phyloP scores from a whole-genome alignment of 139 green algal species.

The Tetraselmis striata region DNA sequence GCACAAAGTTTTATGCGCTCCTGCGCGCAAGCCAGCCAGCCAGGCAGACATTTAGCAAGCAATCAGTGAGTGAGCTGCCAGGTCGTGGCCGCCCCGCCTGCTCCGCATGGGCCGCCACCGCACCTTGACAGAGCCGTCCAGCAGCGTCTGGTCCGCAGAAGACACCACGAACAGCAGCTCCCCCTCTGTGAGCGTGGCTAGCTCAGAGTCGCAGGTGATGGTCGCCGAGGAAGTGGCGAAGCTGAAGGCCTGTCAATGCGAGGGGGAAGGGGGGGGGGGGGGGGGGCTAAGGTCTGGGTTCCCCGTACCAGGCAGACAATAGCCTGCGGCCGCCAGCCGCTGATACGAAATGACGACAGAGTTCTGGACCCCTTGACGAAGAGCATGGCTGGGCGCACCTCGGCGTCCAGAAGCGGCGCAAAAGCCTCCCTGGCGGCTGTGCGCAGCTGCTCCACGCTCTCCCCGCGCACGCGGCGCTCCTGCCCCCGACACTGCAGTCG shows the following conservation, averaged over 20 bases:
- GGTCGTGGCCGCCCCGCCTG: too few species aligned
- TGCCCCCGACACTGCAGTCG: not conserved
- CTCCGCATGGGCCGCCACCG: too few species aligned
- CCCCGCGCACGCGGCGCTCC: not conserved
- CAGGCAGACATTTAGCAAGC: too few species aligned
- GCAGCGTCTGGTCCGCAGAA: not conserved
- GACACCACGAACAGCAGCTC: not conserved
- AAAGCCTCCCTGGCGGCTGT: not conserved
- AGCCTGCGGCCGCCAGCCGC: too few species aligned
- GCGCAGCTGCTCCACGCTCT: not conserved
- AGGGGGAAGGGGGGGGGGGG: not conserved
- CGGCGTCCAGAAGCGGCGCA: not conserved
- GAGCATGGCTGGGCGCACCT: not conserved
- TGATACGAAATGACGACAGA: too few species aligned
- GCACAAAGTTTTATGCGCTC: conserved; percentile 67
- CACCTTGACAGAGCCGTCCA: not conserved
- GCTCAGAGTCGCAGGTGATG: not conserved
- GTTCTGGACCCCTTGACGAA: too few species aligned
- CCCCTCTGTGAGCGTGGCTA: not conserved
- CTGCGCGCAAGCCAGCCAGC: too few species aligned
- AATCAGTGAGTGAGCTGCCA: too few species aligned
- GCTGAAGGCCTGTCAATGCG: not conserved
- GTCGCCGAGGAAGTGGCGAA: not conserved
- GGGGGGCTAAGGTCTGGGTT: too few species aligned
- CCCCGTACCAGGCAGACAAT: too few species aligned